Evolutionary conservation across 2,329 filamentous ascomycete species (phyloP).

Genomic region (Penicillium crustosum): DNA sequence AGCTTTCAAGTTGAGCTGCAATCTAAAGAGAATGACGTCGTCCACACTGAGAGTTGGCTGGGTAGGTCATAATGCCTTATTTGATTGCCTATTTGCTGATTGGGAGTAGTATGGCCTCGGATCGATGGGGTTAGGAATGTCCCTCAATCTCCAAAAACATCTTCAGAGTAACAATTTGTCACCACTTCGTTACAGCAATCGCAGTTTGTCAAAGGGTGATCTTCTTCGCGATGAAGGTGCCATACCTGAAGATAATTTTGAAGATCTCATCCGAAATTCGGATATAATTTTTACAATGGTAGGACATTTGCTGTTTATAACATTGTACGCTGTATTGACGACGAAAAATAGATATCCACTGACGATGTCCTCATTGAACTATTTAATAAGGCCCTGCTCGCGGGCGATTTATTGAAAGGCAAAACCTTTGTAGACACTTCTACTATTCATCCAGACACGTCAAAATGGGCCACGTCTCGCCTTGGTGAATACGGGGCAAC

Average conservation of each 20-base stretch:
- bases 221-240: not conserved
- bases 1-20: not conserved
- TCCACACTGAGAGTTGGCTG: conserved; percentile 12
- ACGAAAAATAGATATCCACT: conserved; percentile 41
- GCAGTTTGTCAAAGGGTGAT: conserved; percentile 50
- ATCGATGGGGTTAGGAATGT: conserved; percentile 55
- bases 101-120: conserved; percentile 43
- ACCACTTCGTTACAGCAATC: conserved; percentile 47
- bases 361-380: conserved; percentile 43
- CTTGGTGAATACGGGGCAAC: conserved; percentile 32
- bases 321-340: not conserved
- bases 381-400: conserved; percentile 21
- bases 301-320: not conserved
- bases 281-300: conserved; percentile 43
- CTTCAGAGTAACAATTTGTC: conserved; percentile 24
- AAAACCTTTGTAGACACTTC: conserved; percentile 54
- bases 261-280: conserved; percentile 20
- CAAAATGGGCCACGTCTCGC: conserved; percentile 28
- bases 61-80: conserved; percentile 9
- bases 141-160: conserved; percentile 51
- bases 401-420: conserved; percentile 22
- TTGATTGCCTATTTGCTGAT: not conserved
- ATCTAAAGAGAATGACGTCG: conserved; percentile 3
- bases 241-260: not conserved
- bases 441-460: conserved; percentile 51